These are phyloP conservation scores for Zygosaccharomyces pseudorouxii DNA, from an alignment of 805 yeast genomes.

Conservation along the genomic window DNA sequence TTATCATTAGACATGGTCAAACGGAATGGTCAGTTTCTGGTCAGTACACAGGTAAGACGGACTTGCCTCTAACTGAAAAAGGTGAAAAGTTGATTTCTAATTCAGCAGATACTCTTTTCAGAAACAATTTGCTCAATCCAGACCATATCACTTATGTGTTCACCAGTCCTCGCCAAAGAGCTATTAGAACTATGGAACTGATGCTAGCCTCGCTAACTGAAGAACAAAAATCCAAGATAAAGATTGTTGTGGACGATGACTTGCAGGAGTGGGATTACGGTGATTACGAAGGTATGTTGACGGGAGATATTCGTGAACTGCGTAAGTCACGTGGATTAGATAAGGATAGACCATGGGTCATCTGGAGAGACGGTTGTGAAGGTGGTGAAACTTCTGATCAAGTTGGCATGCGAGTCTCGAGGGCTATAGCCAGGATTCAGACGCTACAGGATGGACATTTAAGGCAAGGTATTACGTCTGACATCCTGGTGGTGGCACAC, in stretches of 20 bases:
- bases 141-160: slow-evolving; percentile 56
- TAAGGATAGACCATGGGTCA: slow-evolving; percentile 55
- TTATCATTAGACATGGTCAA: slow-evolving; percentile 80
- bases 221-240: slow-evolving; percentile 40
- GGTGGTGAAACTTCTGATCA: slow-evolving; percentile 71
- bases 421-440: slow-evolving; percentile 60
- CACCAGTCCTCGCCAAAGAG: slow-evolving; percentile 79
- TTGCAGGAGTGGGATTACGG: slow-evolving; percentile 96
- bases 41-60: slow-evolving; percentile 85
- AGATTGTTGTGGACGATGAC: slow-evolving; percentile 55
- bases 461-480: slow-evolving; percentile 51
- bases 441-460: slow-evolving; percentile 53
- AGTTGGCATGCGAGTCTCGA: slow-evolving; percentile 68
- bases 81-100: slow-evolving; percentile 73
- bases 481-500: slow-evolving; percentile 81
- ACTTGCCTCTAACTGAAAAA: slow-evolving; percentile 66
- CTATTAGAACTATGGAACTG: slow-evolving; percentile 66
- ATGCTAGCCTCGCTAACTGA: slow-evolving; percentile 48
- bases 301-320: slow-evolving; percentile 58
- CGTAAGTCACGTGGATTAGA: slow-evolving; percentile 58
- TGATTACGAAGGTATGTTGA: slow-evolving; percentile 81
- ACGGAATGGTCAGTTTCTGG: slow-evolving; percentile 96
- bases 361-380: slow-evolving; percentile 93
- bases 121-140: slow-evolving; percentile 59
- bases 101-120: slow-evolving; percentile 66